phyloP scores from a whole-genome alignment of 441 rosid species.

The Hura crepitans region DNA sequence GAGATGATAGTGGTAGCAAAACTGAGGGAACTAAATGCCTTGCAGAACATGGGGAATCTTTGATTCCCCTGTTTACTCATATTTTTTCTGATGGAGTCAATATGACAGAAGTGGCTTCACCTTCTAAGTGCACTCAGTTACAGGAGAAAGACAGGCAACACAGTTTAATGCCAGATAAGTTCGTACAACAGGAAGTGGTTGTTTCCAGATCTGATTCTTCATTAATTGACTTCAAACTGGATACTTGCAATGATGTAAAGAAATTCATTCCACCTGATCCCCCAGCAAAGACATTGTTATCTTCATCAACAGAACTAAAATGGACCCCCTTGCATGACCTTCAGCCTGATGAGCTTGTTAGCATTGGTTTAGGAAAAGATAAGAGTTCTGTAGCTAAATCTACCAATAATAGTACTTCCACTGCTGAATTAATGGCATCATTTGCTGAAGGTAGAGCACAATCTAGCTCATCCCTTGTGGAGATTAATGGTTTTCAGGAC shows the following conservation, averaged over 20 bases:
- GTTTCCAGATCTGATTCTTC: slow-evolving; percentile 27
- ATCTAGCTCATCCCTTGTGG: slow-evolving; percentile 21
- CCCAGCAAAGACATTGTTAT: slow-evolving; percentile 30
- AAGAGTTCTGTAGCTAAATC: slow-evolving; percentile 22
- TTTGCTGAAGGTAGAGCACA: slow-evolving; percentile 20
- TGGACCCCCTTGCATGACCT: slow-evolving; percentile 27
- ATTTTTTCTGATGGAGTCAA: slow-evolving; percentile 27
- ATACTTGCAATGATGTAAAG: slow-evolving; percentile 24
- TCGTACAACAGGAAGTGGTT: slow-evolving; percentile 9
- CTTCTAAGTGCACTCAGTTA: slow-evolving; percentile 24
- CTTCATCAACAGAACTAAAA: slow-evolving; percentile 20
- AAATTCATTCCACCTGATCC: slow-evolving; percentile 28
- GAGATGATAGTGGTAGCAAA: slow-evolving; percentile 27
- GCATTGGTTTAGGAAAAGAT: slow-evolving; percentile 30
- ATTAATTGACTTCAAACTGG: slow-evolving; percentile 21
- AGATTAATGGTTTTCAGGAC: slow-evolving; percentile 21
- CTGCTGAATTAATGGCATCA: slow-evolving; percentile 24
- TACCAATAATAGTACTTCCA: slow-evolving; percentile 23
- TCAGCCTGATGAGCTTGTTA: slow-evolving; percentile 24
- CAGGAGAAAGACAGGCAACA: slow-evolving; percentile 30
- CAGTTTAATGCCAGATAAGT: slow-evolving; percentile 22
- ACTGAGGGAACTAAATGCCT: slow-evolving; percentile 23
- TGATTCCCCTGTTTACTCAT: slow-evolving; percentile 15
- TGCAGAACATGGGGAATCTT: slow-evolving; percentile 25
- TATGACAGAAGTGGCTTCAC: slow-evolving; percentile 27